phyloP scores from a whole-genome alignment of 495 filamentous ascomycete species.

The Lepidopterella palustris region DNA sequence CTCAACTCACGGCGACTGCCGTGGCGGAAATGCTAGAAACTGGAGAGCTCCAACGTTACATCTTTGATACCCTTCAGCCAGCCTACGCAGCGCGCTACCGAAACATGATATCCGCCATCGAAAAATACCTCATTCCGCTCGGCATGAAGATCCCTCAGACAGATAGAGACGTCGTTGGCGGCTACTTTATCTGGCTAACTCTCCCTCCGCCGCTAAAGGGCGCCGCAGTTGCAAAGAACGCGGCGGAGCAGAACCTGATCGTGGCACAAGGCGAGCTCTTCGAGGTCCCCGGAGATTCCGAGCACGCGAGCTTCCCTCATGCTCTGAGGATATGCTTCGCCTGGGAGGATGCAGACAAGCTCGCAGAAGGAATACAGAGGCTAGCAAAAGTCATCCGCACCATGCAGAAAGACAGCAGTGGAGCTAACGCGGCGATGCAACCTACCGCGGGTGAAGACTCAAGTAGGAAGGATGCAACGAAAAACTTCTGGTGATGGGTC shows the following conservation, averaged over 20 bases:
- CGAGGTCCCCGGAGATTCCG: conserved; percentile 46
- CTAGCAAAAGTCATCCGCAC: conserved; percentile 45
- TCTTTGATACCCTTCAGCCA: conserved; percentile 41
- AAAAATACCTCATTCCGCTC: conserved; percentile 49
- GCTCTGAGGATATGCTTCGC: conserved; percentile 64
- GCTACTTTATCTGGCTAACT: conserved; percentile 76
- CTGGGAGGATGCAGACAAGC: conserved; percentile 61
- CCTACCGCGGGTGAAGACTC: conserved; percentile 8
- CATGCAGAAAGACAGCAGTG: conserved; percentile 24
- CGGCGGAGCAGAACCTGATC: conserved; percentile 53
- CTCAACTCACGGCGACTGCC: conserved; percentile 61
- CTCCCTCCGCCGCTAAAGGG: conserved; percentile 51
- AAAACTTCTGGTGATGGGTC: conserved; percentile 21
- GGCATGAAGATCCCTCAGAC: conserved; percentile 48
- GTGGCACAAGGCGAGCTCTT: conserved; percentile 61
- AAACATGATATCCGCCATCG: conserved; percentile 48
- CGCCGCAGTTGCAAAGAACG: conserved; percentile 48
- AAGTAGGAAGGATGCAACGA: conserved; percentile 1
- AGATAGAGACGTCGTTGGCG: conserved; percentile 48
- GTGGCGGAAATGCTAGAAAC: conserved; percentile 52
- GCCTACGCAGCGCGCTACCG: conserved; percentile 53
- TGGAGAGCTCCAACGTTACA: conserved; percentile 44
- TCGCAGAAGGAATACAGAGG: conserved; percentile 63
- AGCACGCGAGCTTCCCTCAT: conserved; percentile 43
- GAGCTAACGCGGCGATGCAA: conserved; percentile 8